These are phyloP conservation scores for Fomitopsis pinicola DNA, from an alignment of 1,284 basidiomycete species.

Conservation along the genomic window DNA sequence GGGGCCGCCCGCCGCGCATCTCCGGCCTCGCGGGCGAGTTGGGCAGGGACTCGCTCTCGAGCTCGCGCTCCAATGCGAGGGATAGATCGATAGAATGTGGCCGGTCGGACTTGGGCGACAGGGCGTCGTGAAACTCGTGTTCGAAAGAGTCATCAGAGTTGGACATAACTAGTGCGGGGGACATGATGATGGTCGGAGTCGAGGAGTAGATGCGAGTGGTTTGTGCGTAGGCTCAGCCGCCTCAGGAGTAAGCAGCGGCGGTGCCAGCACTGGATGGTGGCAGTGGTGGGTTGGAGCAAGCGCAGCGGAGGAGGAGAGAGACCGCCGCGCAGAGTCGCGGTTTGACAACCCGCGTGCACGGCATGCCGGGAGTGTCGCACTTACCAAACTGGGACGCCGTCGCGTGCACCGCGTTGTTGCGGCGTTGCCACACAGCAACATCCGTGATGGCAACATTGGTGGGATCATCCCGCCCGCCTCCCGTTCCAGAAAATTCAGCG, in stretches of 20 bases:
- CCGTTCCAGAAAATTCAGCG: not conserved
- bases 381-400: not conserved
- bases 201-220: not conserved
- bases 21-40: constrained; percentile 20
- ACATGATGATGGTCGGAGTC: constrained; percentile 17
- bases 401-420: not conserved
- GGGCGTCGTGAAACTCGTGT: constrained; percentile 3
- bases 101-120: constrained; percentile 20
- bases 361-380: not conserved
- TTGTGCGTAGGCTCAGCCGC: not conserved
- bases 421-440: not conserved
- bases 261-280: constrained; percentile 5
- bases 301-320: not conserved
- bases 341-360: constrained; percentile 1
- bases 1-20: constrained; percentile 31
- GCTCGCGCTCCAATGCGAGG: constrained; percentile 71
- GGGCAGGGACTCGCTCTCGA: constrained; percentile 60
- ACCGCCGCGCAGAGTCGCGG: not conserved
- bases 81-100: constrained; percentile 72
- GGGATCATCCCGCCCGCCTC: not conserved
- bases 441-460: not conserved
- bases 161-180: constrained; percentile 10
- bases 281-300: not conserved
- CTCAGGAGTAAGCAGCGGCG: not conserved
- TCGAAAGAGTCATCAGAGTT: constrained; percentile 9